Percentiles rank a stretch among this genome's conserved stretches.
Evolutionary conservation across 495 filamentous ascomycete species (phyloP).

Genomic region (Paragyromitra xinjiangensis): DNA sequence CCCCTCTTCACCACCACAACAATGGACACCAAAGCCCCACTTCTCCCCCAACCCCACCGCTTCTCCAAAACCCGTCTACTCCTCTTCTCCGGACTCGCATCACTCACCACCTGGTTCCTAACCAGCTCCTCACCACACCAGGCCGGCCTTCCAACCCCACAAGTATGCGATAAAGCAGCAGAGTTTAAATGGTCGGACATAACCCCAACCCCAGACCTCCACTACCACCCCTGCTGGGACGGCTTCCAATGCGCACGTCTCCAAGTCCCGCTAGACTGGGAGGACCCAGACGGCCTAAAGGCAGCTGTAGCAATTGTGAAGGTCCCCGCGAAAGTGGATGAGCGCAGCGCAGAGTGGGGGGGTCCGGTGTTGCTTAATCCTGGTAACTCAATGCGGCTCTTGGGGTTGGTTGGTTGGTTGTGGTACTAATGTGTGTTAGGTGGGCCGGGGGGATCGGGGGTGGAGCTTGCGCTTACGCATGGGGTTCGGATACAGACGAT

Average conservation of each 20-base stretch:
- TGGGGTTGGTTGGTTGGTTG: too few species aligned
- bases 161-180: not conserved
- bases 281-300: conserved; percentile 58
- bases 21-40: not conserved
- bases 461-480: conserved; percentile 59
- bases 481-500: conserved; percentile 62
- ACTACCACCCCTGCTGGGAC: conserved; percentile 59
- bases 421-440: conserved; percentile 42
- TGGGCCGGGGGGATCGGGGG: conserved; percentile 64
- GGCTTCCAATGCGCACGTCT: conserved; percentile 62
- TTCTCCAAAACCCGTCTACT: not conserved
- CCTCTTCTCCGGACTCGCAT: conserved; percentile 26
- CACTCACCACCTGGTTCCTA: conserved; percentile 12
- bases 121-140: conserved; percentile 23
- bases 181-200: conserved; percentile 35
- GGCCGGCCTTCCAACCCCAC: not conserved
- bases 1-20: too few species aligned
- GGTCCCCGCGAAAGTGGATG: conserved; percentile 60
- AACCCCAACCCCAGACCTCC: conserved; percentile 54
- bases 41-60: not conserved
- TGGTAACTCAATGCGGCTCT: not conserved
- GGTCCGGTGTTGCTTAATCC: conserved; percentile 66
- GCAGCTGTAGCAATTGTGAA: conserved; percentile 62
- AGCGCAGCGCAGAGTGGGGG: conserved; percentile 58
- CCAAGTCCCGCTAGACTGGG: conserved; percentile 66